Base-by-base conservation (phyloP, 1,284 basidiomycete species). In the Marasmius tenuissimus region DNA sequence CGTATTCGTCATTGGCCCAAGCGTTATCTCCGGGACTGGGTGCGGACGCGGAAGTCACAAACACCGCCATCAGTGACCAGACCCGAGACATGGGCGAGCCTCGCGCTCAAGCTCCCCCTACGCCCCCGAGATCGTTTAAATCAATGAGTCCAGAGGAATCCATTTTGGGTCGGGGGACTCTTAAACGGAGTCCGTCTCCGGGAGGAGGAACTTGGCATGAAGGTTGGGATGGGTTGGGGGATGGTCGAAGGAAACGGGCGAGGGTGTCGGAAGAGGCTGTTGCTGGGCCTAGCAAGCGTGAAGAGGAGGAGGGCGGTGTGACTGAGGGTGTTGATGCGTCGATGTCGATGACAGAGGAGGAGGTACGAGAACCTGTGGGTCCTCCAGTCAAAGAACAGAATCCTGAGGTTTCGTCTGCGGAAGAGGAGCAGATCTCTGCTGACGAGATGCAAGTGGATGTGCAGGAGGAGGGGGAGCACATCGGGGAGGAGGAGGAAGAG, bases 101-200 rank as follows among this genome's bases (percentile, higher is more conserved):
- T 6, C 27, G 35, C 37, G 59, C 47, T 35, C 39, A 40, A 12
- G 49, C 55, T 18, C 61, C 61, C 5, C 64, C 59, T 10, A 65
- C 64, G 18, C 64, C 64, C 39, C 61, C 64, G 11, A 52, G 45
- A 18, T 65, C 64, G 16, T 51, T 51, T 11, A 65, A 62, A 53
- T 65, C 64, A 4, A 62, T 65, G 49, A 60, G 55, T 50, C 51
- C 62, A 20, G 62, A 63, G 14, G 42, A 42, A 45, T 57, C 55
- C 11, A 37, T 11, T 18, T 11, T 42, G 38, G 9, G 8, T 57
- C 20, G 18, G 11, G 20, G 48, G 18, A 5, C 42, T 4, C 5
- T 45, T 11, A 57, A 57, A 11, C 55, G 55, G 27, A 45, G 39
- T 45, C 48, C 48, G 18, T 49, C 48, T n/a, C 48, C 48, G 48